Conservation (phyloP, 768 basidiomycete species). For the Amanita fuliginea region DNA sequence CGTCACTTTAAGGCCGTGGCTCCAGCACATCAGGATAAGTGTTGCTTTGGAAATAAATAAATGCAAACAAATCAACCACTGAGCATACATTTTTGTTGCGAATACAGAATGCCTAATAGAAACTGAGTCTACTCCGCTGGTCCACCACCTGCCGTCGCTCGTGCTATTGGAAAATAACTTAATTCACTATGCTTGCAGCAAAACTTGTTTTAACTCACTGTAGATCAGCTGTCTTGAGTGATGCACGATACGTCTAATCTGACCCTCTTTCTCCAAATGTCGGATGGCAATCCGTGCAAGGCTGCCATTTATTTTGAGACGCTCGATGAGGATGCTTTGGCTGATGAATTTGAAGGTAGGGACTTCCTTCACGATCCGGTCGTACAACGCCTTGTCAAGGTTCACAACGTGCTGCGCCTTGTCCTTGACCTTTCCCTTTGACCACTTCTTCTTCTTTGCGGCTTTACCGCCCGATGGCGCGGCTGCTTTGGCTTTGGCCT, state of each 20-base stretch:
- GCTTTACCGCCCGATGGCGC: conserved; percentile 67
- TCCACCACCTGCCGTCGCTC: conserved; percentile 29
- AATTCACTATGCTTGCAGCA: neutral
- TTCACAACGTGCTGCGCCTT: conserved; percentile 96
- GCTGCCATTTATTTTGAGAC: conserved; percentile 93
- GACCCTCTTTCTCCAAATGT: conserved; percentile 87
- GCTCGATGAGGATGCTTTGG: conserved; percentile 96
- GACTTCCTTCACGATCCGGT: conserved; percentile 96
- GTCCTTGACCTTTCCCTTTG: conserved; percentile 99
- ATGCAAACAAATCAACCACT: no score
- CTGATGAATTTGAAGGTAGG: conserved; percentile 99
- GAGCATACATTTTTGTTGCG: conserved; percentile 4
- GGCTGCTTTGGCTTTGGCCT: conserved; percentile 75
- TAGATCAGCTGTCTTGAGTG: conserved; percentile 91
- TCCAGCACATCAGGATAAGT: no score
- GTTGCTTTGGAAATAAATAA: no score
- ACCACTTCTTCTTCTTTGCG: conserved; percentile 99
- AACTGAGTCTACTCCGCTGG: conserved; percentile 28
- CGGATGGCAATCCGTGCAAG: conserved; percentile 86
- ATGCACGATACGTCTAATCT: conserved; percentile 95
- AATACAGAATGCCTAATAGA: conserved; percentile 20
- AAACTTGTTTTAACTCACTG: conserved; percentile 53
- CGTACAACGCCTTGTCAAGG: conserved; percentile 87
- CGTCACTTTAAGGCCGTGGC: no score
- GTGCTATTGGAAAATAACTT: conserved; percentile 22